These are phyloP conservation scores for Silene coronaria DNA, from an alignment of 179 eudicot species.

Conservation along the genomic window DNA sequence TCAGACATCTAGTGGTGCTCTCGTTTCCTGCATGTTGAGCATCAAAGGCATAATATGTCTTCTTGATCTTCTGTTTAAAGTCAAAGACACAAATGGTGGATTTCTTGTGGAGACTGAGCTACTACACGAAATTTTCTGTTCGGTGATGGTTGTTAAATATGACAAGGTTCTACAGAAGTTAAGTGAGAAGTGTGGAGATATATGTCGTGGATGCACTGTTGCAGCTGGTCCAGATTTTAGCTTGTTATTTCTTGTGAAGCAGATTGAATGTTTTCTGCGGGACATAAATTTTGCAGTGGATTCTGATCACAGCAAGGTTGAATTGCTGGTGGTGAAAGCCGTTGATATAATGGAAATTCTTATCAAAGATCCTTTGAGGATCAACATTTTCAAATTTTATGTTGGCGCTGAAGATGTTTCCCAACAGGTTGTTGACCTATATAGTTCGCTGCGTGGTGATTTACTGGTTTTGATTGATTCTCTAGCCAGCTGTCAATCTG, in stretches of 20 bases:
- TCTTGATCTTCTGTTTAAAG: slow-evolving; percentile 54
- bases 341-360: slow-evolving; percentile 47
- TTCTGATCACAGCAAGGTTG: slow-evolving; percentile 28
- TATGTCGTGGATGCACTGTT: slow-evolving; percentile 44
- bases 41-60: slow-evolving; percentile 51
- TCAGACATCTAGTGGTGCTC: slow-evolving; percentile 49
- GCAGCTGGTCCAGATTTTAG: slow-evolving; percentile 60
- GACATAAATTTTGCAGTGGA: slow-evolving; percentile 31
- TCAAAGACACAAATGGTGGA: slow-evolving; percentile 34
- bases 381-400: slow-evolving; percentile 47
- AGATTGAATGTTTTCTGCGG: slow-evolving; percentile 53
- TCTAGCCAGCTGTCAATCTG: slow-evolving; percentile 64
- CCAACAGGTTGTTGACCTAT: slow-evolving; percentile 49
- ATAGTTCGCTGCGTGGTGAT: slow-evolving; percentile 61
- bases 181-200: slow-evolving; percentile 55
- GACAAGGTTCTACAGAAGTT: slow-evolving; percentile 64
- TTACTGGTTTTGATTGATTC: slow-evolving; percentile 71
- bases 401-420: slow-evolving; percentile 55
- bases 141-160: slow-evolving; percentile 58
- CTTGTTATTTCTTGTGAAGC: slow-evolving; percentile 60
- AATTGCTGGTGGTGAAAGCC: slow-evolving; percentile 36
- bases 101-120: slow-evolving; percentile 43
- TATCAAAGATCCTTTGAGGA: slow-evolving; percentile 50
- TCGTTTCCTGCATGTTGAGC: slow-evolving; percentile 63
- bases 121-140: slow-evolving; percentile 55